A percentile compares a stretch with the other conserved stretches of the same genome.
Conservation (phyloP, 1,284 basidiomycete species). For the Mycosarcoma mackinlayi region DNA sequence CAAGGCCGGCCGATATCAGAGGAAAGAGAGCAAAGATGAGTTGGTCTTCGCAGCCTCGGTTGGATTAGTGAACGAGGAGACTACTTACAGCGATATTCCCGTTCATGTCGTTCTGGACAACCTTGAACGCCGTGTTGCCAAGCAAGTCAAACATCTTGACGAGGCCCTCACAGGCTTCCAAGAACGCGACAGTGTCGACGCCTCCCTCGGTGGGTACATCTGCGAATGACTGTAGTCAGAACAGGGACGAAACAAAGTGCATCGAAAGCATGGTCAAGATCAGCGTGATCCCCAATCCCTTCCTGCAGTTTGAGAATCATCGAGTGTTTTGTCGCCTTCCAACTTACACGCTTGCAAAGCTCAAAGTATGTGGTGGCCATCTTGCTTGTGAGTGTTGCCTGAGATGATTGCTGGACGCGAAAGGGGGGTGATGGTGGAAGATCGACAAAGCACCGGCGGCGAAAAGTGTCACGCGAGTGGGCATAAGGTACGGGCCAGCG, state of each 20-base stretch:
- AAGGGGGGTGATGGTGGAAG: background rate
- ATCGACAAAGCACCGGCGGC: too few species aligned
- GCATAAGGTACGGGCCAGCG: conserved; percentile 13
- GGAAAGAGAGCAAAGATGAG: background rate
- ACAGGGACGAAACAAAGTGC: background rate
- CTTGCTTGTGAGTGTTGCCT: background rate
- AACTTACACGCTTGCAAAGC: conserved; percentile 46
- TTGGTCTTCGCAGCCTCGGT: too few species aligned
- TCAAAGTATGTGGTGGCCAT: conserved; percentile 47
- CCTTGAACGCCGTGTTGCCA: conserved; percentile 83
- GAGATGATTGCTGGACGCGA: background rate
- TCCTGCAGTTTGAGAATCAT: too few species aligned
- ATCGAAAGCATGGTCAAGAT: background rate
- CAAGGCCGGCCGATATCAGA: background rate
- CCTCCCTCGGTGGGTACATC: conserved; percentile 91
- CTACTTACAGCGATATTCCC: conserved; percentile 80
- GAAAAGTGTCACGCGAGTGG: conserved; percentile 21
- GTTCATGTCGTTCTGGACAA: conserved; percentile 87
- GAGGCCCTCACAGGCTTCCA: conserved; percentile 88
- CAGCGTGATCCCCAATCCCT: conserved; percentile 1
- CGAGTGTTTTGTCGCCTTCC: background rate
- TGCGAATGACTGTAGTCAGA: conserved; percentile 56
- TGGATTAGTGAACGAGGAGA: too few species aligned
- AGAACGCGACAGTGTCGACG: conserved; percentile 86
- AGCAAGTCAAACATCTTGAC: conserved; percentile 95